Evolutionary conservation across 208 protist species (phyloP).

Genomic region (Wallacemonas sp.): DNA sequence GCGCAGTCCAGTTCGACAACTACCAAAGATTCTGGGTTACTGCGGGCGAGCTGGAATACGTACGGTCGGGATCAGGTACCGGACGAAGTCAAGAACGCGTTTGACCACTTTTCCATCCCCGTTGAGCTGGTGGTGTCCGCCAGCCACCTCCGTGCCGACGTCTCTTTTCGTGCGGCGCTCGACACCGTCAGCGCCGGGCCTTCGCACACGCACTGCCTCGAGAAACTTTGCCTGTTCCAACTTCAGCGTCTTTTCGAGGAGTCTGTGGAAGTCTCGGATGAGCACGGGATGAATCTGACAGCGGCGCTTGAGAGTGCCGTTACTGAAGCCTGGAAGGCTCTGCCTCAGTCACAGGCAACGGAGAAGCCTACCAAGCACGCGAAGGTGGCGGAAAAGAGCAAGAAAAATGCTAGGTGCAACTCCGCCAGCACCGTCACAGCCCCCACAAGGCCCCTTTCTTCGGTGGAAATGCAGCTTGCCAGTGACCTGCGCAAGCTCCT

Average conservation of each 20-base stretch:
- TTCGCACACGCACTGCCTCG: neutral
- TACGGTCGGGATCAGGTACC: constrained; percentile 5
- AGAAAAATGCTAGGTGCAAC: neutral
- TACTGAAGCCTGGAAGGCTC: neutral
- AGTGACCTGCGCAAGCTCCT: constrained; percentile 1
- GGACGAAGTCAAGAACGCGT: constrained; percentile 29
- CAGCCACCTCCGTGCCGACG: constrained; percentile 2
- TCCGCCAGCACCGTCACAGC: neutral
- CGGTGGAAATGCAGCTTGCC: neutral
- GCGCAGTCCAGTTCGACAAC: constrained; percentile 3
- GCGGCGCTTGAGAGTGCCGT: neutral
- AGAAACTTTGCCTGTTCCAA: neutral
- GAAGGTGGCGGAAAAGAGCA: neutral
- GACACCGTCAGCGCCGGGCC: neutral
- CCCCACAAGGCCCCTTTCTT: neutral
- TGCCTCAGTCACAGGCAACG: neutral
- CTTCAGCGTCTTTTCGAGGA: neutral
- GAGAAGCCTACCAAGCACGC: neutral
- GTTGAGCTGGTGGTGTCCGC: constrained; percentile 13
- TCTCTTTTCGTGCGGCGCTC: neutral
- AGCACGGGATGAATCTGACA: neutral
- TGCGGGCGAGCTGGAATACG: constrained; percentile 12
- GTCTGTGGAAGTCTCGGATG: neutral
- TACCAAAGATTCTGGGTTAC: neutral
- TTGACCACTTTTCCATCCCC: constrained; percentile 40